Base-by-base conservation (phyloP, 257 asterid species). In the Parsonsia alboflavescens region DNA sequence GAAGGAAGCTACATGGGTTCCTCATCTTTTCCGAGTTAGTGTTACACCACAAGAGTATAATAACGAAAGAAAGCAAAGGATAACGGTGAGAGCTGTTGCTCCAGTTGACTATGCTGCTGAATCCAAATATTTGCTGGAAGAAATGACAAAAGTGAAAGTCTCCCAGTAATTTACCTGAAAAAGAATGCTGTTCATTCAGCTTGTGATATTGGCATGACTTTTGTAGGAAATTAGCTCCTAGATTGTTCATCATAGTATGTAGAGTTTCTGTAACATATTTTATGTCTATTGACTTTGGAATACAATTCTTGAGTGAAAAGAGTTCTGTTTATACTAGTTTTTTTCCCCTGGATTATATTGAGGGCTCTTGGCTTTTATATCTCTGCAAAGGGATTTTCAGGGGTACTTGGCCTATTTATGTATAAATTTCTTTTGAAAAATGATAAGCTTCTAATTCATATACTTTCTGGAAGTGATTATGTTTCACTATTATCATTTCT, bases 41-140 rank as follows among this genome's bases (percentile, higher is more conserved):
- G 97, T 95, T 24, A 68, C 86, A 10, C 78, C 81, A 2, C 82
- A 88, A 0, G 98, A 90, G 76, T 95, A 92, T 80, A 92, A 92
- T 54, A 83, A 84, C 10, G 98, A 95, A 77, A 92, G 81, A 80
- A 95, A 80, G 80, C 99, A 92, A 87, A 87, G 96, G 87, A 89
- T 95, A 77, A 91, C 96, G 2, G 74, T 85, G 65, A 92, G 91
- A 81, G 87, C 82, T 67, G 84, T 89, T 77, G 92, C 88, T 44
- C 87, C 94, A 0, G 77, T 92, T 73, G 98, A 95, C 81, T 89
- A 89, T 81, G 96, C 87, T 33, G 78, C 90, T 64, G 98, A 92
- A 82, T 86, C 96, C 39, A 88, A 81, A 79, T 85, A 59, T 73
- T 75, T 92, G 94, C 28, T 86, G 46, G 96, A 90, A 85, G 90